These are phyloP conservation scores for Phialophora chinensis DNA, from an alignment of 2,329 filamentous ascomycete species.

Conservation along the genomic window DNA sequence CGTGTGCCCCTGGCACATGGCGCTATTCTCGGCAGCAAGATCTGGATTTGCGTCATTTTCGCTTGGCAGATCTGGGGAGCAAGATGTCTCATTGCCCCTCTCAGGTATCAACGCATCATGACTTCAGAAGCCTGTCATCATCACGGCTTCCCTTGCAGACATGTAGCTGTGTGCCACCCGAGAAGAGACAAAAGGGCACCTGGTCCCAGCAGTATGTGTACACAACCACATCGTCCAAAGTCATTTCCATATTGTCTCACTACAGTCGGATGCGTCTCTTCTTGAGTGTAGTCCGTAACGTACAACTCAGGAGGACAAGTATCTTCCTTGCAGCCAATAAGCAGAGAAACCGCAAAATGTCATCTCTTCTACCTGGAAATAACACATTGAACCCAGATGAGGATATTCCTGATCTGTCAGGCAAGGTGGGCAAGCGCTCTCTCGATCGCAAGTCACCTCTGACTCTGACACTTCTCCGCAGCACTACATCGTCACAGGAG, in stretches of 20 bases:
- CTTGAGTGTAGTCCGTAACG: background rate
- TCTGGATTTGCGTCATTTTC: background rate
- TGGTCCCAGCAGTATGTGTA: background rate
- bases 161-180: background rate
- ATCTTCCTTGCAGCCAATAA: background rate
- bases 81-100: background rate
- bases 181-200: background rate
- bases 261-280: background rate
- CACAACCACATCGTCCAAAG: background rate
- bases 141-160: background rate
- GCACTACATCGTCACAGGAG: conserved; percentile 57
- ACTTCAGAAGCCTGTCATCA: conserved; percentile 1
- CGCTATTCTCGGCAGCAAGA: background rate
- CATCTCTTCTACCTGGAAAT: conserved; percentile 3
- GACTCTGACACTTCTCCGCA: conserved; percentile 29
- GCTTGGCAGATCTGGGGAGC: conserved; percentile 1
- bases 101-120: background rate
- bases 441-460: background rate
- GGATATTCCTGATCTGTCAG: conserved; percentile 50
- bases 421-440: conserved; percentile 44
- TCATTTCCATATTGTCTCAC: background rate
- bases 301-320: background rate
- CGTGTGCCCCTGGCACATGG: background rate
- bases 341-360: background rate
- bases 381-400: conserved; percentile 43